Percentiles rank a stretch among this genome's conserved stretches.
These are phyloP conservation scores for Petunia secreta DNA, from an alignment of 257 asterid species.

Conservation along the genomic window DNA sequence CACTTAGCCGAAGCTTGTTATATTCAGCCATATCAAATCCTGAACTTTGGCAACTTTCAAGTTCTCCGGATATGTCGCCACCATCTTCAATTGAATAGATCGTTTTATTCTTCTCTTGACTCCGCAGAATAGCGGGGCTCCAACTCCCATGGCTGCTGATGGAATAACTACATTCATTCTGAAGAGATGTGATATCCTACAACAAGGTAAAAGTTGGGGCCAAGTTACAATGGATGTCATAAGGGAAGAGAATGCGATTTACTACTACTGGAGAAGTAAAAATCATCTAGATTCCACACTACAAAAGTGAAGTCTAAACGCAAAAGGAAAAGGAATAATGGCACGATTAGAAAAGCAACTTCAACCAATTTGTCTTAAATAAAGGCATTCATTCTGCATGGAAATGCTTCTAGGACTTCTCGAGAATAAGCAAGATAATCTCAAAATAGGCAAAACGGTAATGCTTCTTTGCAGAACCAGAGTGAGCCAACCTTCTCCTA, in stretches of 20 bases:
- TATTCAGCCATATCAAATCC: slow-evolving; percentile 68
- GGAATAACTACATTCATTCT: slow-evolving; percentile 58
- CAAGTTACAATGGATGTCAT: not conserved
- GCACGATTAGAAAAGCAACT: not conserved
- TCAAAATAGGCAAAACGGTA: not conserved
- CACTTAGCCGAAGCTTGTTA: slow-evolving; percentile 40
- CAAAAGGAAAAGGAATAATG: not conserved
- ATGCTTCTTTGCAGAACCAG: not conserved
- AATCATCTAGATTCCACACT: not conserved
- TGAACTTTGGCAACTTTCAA: slow-evolving; percentile 31
- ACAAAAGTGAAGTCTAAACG: not conserved
- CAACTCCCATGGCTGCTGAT: slow-evolving; percentile 77
- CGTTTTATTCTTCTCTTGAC: slow-evolving; percentile 21
- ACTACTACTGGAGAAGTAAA: not conserved
- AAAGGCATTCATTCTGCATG: not conserved
- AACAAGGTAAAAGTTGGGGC: slow-evolving; percentile 3
- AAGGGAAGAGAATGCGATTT: not conserved
- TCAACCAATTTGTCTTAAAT: not conserved
- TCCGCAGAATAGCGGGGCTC: slow-evolving; percentile 44
- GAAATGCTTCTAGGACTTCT: not conserved
- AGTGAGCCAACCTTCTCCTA: not conserved
- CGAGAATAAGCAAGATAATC: not conserved
- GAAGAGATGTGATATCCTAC: slow-evolving; percentile 7
- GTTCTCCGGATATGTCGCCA: slow-evolving; percentile 25
- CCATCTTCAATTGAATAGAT: slow-evolving; percentile 27